Evolutionary conservation across 176 grass and related monocot species (phyloP).

Genomic region (Musa itinerans): DNA sequence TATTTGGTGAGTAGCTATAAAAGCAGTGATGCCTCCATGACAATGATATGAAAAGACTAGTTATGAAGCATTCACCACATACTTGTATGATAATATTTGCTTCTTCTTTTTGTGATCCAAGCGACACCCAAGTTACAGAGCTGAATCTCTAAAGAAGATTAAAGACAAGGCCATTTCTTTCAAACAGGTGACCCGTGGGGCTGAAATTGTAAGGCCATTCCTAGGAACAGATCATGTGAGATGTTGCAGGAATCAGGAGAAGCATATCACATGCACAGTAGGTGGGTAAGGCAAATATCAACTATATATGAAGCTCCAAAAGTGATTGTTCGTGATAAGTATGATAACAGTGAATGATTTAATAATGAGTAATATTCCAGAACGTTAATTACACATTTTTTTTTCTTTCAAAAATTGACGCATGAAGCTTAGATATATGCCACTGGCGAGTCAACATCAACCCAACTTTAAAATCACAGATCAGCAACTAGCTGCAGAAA

Average conservation of each 20-base stretch:
- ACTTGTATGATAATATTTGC: neutral
- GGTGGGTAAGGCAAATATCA: neutral
- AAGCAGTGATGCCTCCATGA: neutral
- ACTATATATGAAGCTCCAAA: neutral
- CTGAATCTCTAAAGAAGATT: neutral
- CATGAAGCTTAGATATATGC: neutral
- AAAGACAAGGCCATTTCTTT: slow-evolving; percentile 5
- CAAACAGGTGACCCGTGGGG: neutral
- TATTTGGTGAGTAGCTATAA: neutral
- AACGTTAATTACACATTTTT: neutral
- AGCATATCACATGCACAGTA: neutral
- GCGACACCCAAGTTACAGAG: neutral
- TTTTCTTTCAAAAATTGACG: neutral
- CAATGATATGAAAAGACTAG: neutral
- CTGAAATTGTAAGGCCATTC: neutral
- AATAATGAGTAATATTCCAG: neutral
- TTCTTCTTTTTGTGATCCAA: neutral
- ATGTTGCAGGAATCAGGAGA: neutral
- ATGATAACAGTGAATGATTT: neutral
- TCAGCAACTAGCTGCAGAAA: neutral
- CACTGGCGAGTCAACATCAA: neutral
- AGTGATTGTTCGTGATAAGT: neutral
- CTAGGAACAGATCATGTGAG: slow-evolving; percentile 8
- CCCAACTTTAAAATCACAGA: neutral
- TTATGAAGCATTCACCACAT: neutral